Percentiles rank a stretch among this genome's conserved stretches.
These are phyloP conservation scores for Paxillus involutus DNA, from an alignment of 768 basidiomycete genomes.

Conservation along the genomic window DNA sequence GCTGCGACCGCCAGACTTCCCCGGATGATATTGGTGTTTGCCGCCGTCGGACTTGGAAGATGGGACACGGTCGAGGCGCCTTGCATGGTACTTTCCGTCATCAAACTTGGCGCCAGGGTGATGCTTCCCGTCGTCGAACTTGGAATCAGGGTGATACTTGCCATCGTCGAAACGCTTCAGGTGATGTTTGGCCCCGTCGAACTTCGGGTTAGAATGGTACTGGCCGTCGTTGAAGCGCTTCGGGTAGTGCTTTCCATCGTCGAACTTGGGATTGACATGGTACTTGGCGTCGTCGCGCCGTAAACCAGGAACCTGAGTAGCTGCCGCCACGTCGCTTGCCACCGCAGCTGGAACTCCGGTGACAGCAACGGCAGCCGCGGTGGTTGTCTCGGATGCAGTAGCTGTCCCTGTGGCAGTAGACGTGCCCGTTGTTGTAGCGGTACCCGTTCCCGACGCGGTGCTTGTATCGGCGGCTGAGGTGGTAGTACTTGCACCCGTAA, in stretches of 20 bases:
- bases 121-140: not conserved
- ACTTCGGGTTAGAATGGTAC: constrained; percentile 5
- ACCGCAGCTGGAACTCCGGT: not conserved
- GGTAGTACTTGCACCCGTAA: too few relatives aligned
- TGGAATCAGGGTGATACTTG: too few relatives aligned
- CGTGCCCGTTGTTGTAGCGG: not conserved
- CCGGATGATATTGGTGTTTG: not conserved
- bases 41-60: constrained; percentile 10
- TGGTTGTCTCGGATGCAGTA: not conserved
- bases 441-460: not conserved
- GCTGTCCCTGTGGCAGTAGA: not conserved
- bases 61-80: not conserved
- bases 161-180: not conserved
- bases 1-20: constrained; percentile 1
- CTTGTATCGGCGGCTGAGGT: not conserved
- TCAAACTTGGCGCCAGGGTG: not conserved
- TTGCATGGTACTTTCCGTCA: not conserved
- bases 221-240: constrained; percentile 15
- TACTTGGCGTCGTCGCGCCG: not conserved
- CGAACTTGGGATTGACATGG: not conserved
- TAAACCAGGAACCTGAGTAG: not conserved
- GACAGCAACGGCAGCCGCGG: not conserved
- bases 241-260: not conserved
- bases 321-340: not conserved
- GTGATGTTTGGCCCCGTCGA: not conserved